A percentile compares a stretch with the other conserved stretches of the same genome.
phyloP scores from a whole-genome alignment of 2,329 filamentous ascomycete genomes.

The Penicillium sp. region DNA sequence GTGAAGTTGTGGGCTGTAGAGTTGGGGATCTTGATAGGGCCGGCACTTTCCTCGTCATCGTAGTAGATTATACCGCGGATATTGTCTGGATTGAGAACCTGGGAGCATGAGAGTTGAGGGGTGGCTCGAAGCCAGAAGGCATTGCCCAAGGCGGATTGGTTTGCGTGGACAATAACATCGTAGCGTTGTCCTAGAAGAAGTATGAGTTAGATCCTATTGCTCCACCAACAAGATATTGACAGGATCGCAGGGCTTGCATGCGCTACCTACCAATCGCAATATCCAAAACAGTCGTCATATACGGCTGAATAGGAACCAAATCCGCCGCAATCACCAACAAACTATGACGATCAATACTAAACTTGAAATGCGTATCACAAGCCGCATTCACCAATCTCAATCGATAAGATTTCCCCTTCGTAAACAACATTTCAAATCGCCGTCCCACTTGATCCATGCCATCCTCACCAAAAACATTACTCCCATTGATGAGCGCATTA shows the following conservation, averaged over 20 bases:
- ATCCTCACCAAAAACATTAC: constrained; percentile 35
- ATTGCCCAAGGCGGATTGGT: constrained; percentile 29
- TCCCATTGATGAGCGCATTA: constrained; percentile 57
- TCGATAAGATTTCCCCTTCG: constrained; percentile 39
- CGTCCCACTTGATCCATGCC: constrained; percentile 24
- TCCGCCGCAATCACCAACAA: constrained; percentile 65
- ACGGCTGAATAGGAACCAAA: constrained; percentile 64
- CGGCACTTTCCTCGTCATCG: constrained; percentile 8
- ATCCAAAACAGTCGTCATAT: constrained; percentile 53
- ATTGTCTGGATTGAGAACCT: constrained; percentile 48
- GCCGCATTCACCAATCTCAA: constrained; percentile 39
- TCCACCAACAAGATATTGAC: background rate
- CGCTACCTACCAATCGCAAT: constrained; percentile 50
- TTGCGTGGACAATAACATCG: constrained; percentile 44
- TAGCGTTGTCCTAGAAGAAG: constrained; percentile 45
- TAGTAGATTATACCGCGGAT: constrained; percentile 59
- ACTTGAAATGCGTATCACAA: constrained; percentile 41
- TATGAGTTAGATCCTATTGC: background rate
- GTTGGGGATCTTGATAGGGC: background rate
- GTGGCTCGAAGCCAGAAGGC: constrained; percentile 53
- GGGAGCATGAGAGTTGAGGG: constrained; percentile 50
- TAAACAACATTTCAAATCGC: constrained; percentile 57
- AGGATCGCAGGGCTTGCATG: background rate
- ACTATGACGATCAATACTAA: constrained; percentile 60
- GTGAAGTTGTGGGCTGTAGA: constrained; percentile 28